phyloP scores from a whole-genome alignment of 139 green algal genomes.

The Gonium pectorale region DNA sequence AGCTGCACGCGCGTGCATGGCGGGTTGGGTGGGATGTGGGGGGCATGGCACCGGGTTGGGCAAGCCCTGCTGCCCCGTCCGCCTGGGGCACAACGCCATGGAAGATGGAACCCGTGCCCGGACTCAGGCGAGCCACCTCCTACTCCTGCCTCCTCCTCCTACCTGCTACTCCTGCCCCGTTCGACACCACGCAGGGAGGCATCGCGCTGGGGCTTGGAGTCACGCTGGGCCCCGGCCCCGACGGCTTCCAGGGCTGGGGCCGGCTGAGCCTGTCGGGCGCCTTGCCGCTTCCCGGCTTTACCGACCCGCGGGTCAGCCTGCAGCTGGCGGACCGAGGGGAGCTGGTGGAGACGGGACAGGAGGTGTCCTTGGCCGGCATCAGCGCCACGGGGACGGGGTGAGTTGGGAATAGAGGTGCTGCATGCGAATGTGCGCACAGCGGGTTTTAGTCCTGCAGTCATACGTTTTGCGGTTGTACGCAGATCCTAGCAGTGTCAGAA shows the following conservation, averaged over 20 bases:
- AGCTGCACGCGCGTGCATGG: background rate
- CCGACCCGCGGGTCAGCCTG: constrained; percentile 19
- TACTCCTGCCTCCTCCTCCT: background rate
- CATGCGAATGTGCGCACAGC: no score
- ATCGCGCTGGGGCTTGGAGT: background rate
- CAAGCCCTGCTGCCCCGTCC: no score
- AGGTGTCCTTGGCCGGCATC: constrained; percentile 46
- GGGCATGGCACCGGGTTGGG: no score
- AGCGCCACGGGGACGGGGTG: constrained; percentile 59
- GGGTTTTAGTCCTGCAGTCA: no score
- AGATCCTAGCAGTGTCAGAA: no score
- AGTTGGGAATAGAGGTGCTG: no score
- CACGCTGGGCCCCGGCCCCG: background rate
- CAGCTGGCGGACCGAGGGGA: background rate
- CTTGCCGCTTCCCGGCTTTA: constrained; percentile 53
- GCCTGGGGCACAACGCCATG: no score
- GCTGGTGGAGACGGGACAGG: background rate
- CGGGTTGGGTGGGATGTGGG: no score
- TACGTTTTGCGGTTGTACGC: no score
- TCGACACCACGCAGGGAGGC: background rate
- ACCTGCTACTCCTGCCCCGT: background rate
- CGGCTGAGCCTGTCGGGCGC: constrained; percentile 28
- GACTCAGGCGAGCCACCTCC: background rate
- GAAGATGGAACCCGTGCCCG: no score
- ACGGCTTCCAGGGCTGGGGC: constrained; percentile 43